Base-by-base conservation (phyloP, 2,329 filamentous ascomycete genomes). In the Ascochyta rabiei region DNA sequence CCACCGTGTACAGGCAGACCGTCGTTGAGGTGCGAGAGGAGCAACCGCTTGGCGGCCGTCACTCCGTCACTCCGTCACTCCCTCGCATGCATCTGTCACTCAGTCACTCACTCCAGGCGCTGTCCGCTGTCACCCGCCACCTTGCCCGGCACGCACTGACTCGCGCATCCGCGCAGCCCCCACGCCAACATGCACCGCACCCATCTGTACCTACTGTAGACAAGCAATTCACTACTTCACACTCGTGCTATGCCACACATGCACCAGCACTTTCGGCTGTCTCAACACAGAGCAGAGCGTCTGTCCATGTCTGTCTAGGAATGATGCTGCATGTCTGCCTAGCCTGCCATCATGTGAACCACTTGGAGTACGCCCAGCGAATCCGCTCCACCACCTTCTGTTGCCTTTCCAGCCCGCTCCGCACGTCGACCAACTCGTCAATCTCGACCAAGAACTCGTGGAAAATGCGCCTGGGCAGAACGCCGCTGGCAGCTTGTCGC, bases 371-470 rank as follows among this genome's bases (percentile, higher is more conserved):
- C 4, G 89, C 89, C 93, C 95, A 98, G 59, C 90, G 83, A 63
- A 98, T 91, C 56, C 95, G 84, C 65, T 93, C 86, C 48, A 96
- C 78, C 38, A 93, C 89, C 71, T 86, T 88, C 56, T 87, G 82
- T 79, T 98, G 93, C 64, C 87, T 84, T 66, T 87, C 84, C 46
- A 96, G 84, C 2, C 91, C 91, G 64, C 86, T 88, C 42, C 85
- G 79, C 61, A 93, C 86, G 70, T 96, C 92, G 18, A 91, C 86
- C 43, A 99, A 80, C 67, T 97, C 93, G 56, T 89, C 86, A 30
- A 96, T 80, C 71, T 99, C 95, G 73, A 96, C 90, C 51, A 92
- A 76, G 68, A 99, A 97, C 66, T 97, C 93, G 65, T 87, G 86
- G 68, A 89, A 87, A 12, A 96, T 84, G 38, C 90, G 85, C 1